Base-by-base conservation (phyloP, 805 yeast genomes). In the Candida incommunis region DNA sequence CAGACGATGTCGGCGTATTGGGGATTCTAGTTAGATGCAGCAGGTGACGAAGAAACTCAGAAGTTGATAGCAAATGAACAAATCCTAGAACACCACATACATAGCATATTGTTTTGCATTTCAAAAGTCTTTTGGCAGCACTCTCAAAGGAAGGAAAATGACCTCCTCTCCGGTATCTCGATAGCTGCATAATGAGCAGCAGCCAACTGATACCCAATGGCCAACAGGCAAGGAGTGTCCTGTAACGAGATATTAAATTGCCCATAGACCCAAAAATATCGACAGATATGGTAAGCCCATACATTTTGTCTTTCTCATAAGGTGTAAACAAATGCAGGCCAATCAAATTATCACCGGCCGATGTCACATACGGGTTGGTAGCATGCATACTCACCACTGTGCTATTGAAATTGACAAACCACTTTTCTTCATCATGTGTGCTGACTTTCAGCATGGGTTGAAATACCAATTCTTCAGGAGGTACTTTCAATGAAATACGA, bases 191-290 rank as follows among this genome's bases (percentile, higher is more conserved):
- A 2, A 73, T 54, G 42, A 81, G 50, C 0, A 72, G 71, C 15
- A 76, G 48, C 0, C 76, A 63, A 1, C 79, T 67, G 18, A 81
- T 64, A 41, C 74, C 71, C 1, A 80, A 65, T 2, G 94, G 87
- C 44, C 82, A 71, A 0, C 86, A 71, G 1, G 82, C 78, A 31
- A 82, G 63, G 0, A 82, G 77, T 20, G 85, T 68, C 54, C 96
- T 69, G 59, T 82, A 87, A 45, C 92, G 69, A 52, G 86, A 65
- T 3, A 83, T 79, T 31, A 86, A 61, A 49, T 79, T 65, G 48
- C 76, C 78, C 48, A 86, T 59, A 40, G 87, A 80, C 23, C 69
- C 64, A 26, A 74, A 51, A 51, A 75, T 59, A 57, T 82, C 80
- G 44, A 16, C 50, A 48, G 42, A 52, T 45, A 42, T 50, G 37